These are phyloP conservation scores for Cryoendolithus antarcticus DNA, from an alignment of 2,329 filamentous ascomycete species.

Conservation along the genomic window DNA sequence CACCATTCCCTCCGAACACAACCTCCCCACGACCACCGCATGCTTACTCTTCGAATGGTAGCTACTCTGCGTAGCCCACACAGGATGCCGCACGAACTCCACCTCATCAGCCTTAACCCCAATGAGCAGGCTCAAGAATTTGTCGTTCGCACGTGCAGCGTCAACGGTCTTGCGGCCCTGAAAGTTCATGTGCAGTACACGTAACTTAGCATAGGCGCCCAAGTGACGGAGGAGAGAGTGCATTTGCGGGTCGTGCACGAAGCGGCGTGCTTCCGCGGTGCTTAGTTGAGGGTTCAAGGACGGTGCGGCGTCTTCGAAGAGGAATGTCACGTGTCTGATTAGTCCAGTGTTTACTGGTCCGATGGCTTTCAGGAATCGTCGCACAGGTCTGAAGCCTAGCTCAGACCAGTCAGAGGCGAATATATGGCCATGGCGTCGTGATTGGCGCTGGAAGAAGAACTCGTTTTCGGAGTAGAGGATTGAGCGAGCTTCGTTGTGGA, in stretches of 20 bases:
- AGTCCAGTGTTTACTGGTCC: conserved; percentile 34
- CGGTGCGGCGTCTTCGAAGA: conserved; percentile 34
- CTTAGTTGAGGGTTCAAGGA: conserved; percentile 27
- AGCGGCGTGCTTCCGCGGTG: conserved; percentile 33
- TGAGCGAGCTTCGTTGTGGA: conserved; percentile 32
- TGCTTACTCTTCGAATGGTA: conserved; percentile 22
- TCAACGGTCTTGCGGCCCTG: conserved; percentile 26
- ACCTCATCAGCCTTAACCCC: conserved; percentile 34
- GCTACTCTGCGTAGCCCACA: conserved; percentile 12
- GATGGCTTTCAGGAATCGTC: conserved; percentile 35
- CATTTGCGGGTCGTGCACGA: conserved; percentile 35
- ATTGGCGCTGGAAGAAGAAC: conserved; percentile 33
- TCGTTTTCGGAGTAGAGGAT: conserved; percentile 40
- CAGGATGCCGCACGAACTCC: conserved; percentile 19
- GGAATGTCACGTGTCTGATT: conserved; percentile 33
- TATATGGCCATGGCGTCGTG: conserved; percentile 22
- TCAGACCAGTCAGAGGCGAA: conserved; percentile 32
- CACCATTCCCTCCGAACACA: conserved; percentile 24
- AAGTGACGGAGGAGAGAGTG: conserved; percentile 34
- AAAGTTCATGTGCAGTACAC: conserved; percentile 31
- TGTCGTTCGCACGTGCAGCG: conserved; percentile 23
- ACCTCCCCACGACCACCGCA: conserved; percentile 17
- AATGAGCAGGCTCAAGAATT: conserved; percentile 34
- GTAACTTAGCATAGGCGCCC: conserved; percentile 28
- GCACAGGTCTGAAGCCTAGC: conserved; percentile 34